Percentiles rank a stretch among this genome's conserved stretches.
Evolutionary conservation across 768 basidiomycete genomes (phyloP).

Genomic region (Rhodocollybia butyracea): DNA sequence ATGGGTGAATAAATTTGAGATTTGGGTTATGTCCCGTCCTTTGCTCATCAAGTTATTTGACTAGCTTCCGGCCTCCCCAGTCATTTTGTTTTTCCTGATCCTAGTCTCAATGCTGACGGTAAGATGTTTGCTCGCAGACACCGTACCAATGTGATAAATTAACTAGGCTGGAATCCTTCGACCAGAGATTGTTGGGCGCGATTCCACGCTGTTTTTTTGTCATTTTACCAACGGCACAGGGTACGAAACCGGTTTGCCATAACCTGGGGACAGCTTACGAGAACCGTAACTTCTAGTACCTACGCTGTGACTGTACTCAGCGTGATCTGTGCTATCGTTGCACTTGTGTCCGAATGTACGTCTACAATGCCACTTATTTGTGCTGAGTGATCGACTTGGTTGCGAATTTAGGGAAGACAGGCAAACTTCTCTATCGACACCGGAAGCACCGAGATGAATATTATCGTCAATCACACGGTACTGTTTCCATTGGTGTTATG

Average conservation of each 20-base stretch:
- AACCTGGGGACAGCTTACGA: background rate
- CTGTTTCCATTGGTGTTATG: constrained; percentile 1
- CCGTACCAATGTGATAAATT: background rate
- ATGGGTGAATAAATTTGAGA: background rate
- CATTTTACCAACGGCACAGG: background rate
- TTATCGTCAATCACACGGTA: background rate
- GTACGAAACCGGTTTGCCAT: background rate
- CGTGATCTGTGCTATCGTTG: background rate
- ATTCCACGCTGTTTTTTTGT: background rate
- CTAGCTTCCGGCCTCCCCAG: background rate
- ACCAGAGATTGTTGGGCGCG: background rate
- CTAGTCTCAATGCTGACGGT: background rate
- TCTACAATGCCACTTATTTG: background rate
- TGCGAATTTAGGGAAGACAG: background rate
- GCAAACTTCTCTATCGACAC: background rate
- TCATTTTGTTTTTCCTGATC: background rate
- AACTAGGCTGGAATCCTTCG: background rate
- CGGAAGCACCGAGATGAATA: background rate
- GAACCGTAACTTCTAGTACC: background rate
- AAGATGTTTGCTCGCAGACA: background rate
- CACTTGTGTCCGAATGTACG: background rate
- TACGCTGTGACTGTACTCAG: background rate
- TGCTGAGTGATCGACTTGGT: background rate
- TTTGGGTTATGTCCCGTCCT: background rate
- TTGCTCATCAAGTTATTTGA: background rate